phyloP scores from a whole-genome alignment of 192 early-diverging fungal species.

The Coemansia furcata region DNA sequence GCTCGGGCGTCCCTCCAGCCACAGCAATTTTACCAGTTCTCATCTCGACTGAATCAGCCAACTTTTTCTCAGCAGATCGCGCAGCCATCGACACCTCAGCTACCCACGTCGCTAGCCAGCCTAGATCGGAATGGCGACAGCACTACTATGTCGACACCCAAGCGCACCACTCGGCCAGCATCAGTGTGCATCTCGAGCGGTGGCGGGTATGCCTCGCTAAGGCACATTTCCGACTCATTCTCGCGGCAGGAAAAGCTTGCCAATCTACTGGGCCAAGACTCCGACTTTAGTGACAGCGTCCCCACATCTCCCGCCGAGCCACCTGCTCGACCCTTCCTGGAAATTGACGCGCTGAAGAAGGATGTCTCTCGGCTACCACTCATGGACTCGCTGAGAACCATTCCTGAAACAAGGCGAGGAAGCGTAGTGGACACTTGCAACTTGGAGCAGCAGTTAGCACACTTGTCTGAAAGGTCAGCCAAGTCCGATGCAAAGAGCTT shows the following conservation, averaged over 20 bases:
- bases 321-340: slow-evolving; percentile 13
- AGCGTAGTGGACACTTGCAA: neutral
- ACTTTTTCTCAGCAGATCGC: neutral
- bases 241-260: slow-evolving; percentile 49
- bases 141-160: neutral
- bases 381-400: slow-evolving; percentile 2
- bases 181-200: slow-evolving; percentile 37
- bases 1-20: slow-evolving; percentile 42
- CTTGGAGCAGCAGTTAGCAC: slow-evolving; percentile 2
- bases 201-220: slow-evolving; percentile 8
- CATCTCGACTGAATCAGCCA: slow-evolving; percentile 13
- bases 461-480: neutral
- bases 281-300: slow-evolving; percentile 33
- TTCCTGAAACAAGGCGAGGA: slow-evolving; percentile 20
- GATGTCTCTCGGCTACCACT: neutral
- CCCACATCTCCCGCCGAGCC: slow-evolving; percentile 32
- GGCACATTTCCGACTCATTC: slow-evolving; percentile 25
- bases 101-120: neutral
- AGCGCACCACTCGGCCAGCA: slow-evolving; percentile 28
- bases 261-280: slow-evolving; percentile 28
- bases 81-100: neutral
- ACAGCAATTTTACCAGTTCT: slow-evolving; percentile 27
- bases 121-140: slow-evolving; percentile 10
- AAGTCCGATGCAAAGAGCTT: neutral
- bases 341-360: slow-evolving; percentile 1